These are phyloP conservation scores for Tubosaeta sp. DNA, from an alignment of 768 basidiomycete genomes.

Conservation along the genomic window DNA sequence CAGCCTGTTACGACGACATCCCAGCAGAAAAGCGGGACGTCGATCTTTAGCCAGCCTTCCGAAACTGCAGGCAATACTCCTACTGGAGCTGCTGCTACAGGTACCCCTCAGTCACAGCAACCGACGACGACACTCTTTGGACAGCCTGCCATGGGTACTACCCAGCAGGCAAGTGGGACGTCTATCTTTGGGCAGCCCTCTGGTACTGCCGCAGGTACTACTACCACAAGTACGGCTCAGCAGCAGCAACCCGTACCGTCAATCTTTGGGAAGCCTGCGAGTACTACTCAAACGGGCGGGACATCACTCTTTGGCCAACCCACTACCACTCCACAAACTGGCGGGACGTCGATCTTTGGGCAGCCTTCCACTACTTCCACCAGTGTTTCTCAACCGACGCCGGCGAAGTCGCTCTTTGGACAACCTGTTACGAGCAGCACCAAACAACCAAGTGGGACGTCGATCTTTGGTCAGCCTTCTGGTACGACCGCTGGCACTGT, in stretches of 20 bases:
- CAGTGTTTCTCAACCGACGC: constrained; percentile 16
- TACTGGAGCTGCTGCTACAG: background rate
- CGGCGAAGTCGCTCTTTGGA: constrained; percentile 26
- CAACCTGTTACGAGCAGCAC: background rate
- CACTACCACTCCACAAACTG: background rate
- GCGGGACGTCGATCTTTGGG: background rate
- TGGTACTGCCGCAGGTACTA: background rate
- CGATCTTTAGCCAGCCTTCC: constrained; percentile 9
- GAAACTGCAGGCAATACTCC: background rate
- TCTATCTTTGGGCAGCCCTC: background rate
- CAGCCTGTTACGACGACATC: background rate
- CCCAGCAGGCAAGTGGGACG: background rate
- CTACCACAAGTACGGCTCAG: background rate
- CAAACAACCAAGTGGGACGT: background rate
- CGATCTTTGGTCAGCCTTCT: constrained; percentile 12
- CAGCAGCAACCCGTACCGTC: background rate
- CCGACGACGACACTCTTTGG: constrained; percentile 23
- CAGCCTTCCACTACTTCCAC: background rate
- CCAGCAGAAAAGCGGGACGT: background rate
- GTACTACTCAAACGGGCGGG: constrained; percentile 4
- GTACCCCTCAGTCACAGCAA: constrained; percentile 4
- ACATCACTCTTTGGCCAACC: background rate
- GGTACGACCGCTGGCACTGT: background rate
- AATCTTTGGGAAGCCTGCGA: constrained; percentile 8
- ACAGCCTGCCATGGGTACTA: background rate